Evolutionary conservation across 257 asterid species (phyloP), one percentile per base, ranked within the genome.

Genomic region (Nicotiana noctiflora): DNA sequence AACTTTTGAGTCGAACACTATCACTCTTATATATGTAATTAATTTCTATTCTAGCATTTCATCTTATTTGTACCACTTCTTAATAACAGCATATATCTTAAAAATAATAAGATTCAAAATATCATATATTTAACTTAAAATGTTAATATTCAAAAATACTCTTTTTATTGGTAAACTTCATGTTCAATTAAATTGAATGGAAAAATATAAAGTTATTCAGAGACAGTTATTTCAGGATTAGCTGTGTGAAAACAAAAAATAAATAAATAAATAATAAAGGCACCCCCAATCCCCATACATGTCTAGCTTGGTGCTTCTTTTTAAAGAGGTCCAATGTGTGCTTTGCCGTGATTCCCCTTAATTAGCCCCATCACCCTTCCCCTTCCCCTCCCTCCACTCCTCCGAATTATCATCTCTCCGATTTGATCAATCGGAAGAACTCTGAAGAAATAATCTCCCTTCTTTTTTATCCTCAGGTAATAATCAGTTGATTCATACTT

Each of bases 331-430:
- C 80, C 77, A 32, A 49, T 84, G 85, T 87, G 82, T 85, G 83
- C 84, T 57, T n/a, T 51, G 78, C 89, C 83, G 77, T 82, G 82
- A 82, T 77, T 79, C 89, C 75, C 82, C 83, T 84, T 89, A 85
- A 88, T 84, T 77, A 86, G 82, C 59, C 82, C 82, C 76, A 65
- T 82, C 86, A 40, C 32, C 75, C 77, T 53, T 81, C 84, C 32
- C 82, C 81, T 31, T 63, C 85, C 8, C 76, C 34, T 70, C 21
- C 61, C 64, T 27, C 15, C 80, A 12, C 49, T 52, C 78, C 60
- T 32, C 61, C 46, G 0, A 40, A 40, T 37, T 37, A 37, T 40
- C 46, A 37, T 62, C 14, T 40, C 70, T 51, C 80, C 10, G 14
- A 17, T 12, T 40, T 40, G 2, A 76, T 34, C 62, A 32, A 57